Conservation (phyloP, 1,139 yeast genomes). For the Suhomyces coccinellae region DNA sequence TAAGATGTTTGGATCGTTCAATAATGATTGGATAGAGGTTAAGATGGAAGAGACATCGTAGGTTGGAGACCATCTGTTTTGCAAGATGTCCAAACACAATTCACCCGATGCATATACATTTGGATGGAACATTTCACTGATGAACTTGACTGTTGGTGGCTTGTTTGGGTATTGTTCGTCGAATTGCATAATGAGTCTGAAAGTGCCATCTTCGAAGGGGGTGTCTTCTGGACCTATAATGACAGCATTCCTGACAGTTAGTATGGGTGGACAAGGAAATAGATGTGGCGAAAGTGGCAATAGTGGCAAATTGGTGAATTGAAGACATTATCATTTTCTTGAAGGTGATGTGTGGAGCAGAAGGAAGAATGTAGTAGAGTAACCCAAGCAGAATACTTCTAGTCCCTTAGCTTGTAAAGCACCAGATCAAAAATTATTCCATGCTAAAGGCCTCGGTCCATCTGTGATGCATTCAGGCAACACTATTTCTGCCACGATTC, state of each 20-base stretch:
- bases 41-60: slow-evolving; percentile 97
- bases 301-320: no score
- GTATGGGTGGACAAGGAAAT: slow-evolving; percentile 4
- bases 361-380: no score
- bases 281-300: background rate
- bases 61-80: slow-evolving; percentile 98
- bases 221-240: slow-evolving; percentile 98
- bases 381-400: no score
- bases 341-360: no score
- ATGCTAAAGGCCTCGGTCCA: no score
- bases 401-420: no score
- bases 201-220: slow-evolving; percentile 98
- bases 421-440: no score
- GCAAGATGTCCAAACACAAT: slow-evolving; percentile 90
- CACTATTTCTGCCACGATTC: no score
- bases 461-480: no score
- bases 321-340: no score
- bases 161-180: slow-evolving; percentile 98
- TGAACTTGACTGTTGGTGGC: slow-evolving; percentile 89
- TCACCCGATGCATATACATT: slow-evolving; percentile 96
- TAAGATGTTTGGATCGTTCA: slow-evolving; percentile 94
- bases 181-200: slow-evolving; percentile 79
- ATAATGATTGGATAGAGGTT: slow-evolving; percentile 81
- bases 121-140: slow-evolving; percentile 96
- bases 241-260: slow-evolving; percentile 70